Evolutionary conservation across 1,284 basidiomycete species (phyloP).

Genomic region (Puccinia novopanici): DNA sequence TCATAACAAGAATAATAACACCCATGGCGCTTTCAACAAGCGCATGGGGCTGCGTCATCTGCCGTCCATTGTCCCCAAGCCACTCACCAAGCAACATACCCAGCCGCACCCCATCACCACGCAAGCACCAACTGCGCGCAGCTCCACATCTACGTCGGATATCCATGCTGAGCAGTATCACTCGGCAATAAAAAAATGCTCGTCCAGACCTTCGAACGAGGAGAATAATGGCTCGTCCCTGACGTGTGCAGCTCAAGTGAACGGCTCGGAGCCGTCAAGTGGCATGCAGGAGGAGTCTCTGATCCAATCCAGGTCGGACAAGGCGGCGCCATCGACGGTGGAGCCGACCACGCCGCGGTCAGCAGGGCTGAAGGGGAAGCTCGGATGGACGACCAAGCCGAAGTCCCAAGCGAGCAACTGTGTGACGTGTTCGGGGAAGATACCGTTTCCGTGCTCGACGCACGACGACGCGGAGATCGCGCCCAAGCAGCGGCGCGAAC

Average conservation of each 20-base stretch:
- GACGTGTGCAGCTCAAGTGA: not conserved
- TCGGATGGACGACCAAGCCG: not conserved
- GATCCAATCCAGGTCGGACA: not conserved
- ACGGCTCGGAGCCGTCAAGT: not conserved
- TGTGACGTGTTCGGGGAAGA: not conserved
- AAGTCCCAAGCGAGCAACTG: not conserved
- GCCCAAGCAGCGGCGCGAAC: not conserved
- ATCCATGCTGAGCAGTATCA: not conserved
- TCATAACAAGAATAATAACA: not conserved
- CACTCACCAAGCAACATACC: not conserved
- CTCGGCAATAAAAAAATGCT: not conserved
- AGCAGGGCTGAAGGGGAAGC: not conserved
- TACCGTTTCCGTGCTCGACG: constrained; percentile 20
- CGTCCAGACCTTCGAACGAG: not conserved
- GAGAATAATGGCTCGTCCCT: not conserved
- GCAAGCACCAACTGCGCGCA: not conserved
- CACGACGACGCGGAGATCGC: not conserved
- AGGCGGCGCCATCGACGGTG: not conserved
- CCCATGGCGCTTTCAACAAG: constrained; percentile 6
- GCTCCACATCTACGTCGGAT: not conserved
- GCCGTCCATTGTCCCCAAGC: constrained; percentile 1
- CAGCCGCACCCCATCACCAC: not conserved
- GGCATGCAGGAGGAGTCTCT: not conserved
- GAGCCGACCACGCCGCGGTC: not conserved
- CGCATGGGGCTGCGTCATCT: constrained; percentile 19